Evolutionary conservation across 2,329 filamentous ascomycete genomes (phyloP), one percentile per base, ranked within the genome.

Genomic region (Aspergillaceae sp.): DNA sequence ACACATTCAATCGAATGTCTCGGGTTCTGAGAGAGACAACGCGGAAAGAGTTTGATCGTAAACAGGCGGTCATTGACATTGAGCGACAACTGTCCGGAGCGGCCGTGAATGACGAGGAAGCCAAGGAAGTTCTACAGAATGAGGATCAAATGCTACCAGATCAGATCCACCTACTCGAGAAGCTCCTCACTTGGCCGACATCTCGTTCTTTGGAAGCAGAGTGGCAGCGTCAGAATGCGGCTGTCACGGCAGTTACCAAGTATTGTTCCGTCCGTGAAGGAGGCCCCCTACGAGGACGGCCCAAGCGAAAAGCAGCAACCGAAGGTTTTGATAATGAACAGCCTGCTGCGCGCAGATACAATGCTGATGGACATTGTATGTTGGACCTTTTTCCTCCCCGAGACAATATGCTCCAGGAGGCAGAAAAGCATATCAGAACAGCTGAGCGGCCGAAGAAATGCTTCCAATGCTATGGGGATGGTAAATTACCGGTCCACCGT

Each of bases 121-220:
- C 50, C n/a, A 42, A 52, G 7, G 11, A 43, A 19, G 42, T 9
- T 11, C 19, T 26, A 26, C 45, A 8, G 10, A 37, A 47, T 8
- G 33, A 48, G 41, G 47, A 53, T 38, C 45, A 27, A 40, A 51
- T 58, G 40, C 40, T 48, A 11, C 48, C 46, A 6, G 34, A 47
- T 26, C 35, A 48, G 49, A 44, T 53, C 9, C 27, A 47, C 48
- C 48, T 56, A 30, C 28, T 56, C 0, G 27, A 51, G 26, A 48
- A 42, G 38, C 50, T 57, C 44, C 40, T 57, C 38, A 50, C 45
- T 6, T 57, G 49, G 29, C 54, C 47, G 26, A 44, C 42, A 8
- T 57, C 51, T 7, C 47, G 52, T 41, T 56, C 43, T 4, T 29
- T 58, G 19, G 51, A 56, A 40, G 45, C 50, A 45, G 41, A 58